A percentile compares a stretch with the other conserved stretches of the same genome.
Evolutionary conservation across 441 rosid genomes (phyloP).

Genomic region (Populus hybrid): DNA sequence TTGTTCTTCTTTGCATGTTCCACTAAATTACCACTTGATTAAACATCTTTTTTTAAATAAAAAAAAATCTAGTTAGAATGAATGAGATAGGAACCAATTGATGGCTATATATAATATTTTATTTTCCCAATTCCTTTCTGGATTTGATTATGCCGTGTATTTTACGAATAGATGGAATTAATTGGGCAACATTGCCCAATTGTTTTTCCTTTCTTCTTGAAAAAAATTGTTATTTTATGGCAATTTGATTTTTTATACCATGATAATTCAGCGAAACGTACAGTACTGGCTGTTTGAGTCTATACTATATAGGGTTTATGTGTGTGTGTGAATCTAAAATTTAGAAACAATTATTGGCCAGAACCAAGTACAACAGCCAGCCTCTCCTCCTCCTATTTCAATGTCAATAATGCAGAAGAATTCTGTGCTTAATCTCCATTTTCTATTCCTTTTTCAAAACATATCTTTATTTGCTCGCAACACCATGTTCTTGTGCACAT

Average conservation of each 20-base stretch:
- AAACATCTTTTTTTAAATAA: background rate
- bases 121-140: background rate
- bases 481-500: conserved; percentile 44
- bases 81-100: background rate
- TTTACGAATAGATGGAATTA: background rate
- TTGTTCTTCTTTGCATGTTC: background rate
- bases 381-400: background rate
- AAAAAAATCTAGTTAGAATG: background rate
- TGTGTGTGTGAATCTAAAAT: background rate
- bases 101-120: background rate
- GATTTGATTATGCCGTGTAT: background rate
- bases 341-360: background rate
- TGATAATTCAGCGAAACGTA: background rate
- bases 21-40: background rate
- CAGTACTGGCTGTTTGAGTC: background rate
- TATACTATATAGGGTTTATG: background rate
- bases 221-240: background rate
- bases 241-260: background rate
- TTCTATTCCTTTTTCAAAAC: conserved; percentile 17
- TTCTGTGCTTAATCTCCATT: background rate
- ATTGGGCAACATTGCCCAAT: background rate
- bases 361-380: conserved; percentile 6
- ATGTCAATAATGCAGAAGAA: conserved; percentile 17
- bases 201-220: background rate
- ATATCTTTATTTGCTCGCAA: conserved; percentile 38